phyloP scores from a whole-genome alignment of 768 basidiomycete genomes.

The Kwoniella bestiolae region DNA sequence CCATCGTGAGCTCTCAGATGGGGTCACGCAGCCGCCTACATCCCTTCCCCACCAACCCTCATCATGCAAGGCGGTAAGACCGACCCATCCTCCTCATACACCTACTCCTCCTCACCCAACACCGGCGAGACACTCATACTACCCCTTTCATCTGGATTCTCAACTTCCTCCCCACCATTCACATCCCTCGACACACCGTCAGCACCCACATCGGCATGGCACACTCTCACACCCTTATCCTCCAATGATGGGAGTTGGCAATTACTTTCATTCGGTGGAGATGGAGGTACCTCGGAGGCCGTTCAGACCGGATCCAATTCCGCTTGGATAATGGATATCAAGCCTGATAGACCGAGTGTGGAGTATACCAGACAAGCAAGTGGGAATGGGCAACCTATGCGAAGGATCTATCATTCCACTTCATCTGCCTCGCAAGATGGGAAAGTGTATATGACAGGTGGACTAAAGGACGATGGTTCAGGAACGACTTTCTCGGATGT shows the following conservation, averaged over 20 bases:
- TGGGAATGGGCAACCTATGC: slow-evolving; percentile 72
- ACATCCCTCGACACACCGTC: slow-evolving; percentile 63
- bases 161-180: slow-evolving; percentile 72
- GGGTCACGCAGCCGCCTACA: slow-evolving; percentile 74
- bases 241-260: slow-evolving; percentile 53
- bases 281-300: slow-evolving; percentile 65
- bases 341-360: slow-evolving; percentile 51
- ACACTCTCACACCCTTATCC: slow-evolving; percentile 72
- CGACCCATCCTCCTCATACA: slow-evolving; percentile 69
- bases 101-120: slow-evolving; percentile 76
- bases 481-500: slow-evolving; percentile 67
- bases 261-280: slow-evolving; percentile 75
- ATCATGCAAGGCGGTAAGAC: slow-evolving; percentile 81
- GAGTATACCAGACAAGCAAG: slow-evolving; percentile 62
- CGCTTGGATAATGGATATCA: slow-evolving; percentile 64
- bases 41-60: slow-evolving; percentile 60
- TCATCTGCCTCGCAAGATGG: slow-evolving; percentile 61
- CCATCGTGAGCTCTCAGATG: slow-evolving; percentile 64
- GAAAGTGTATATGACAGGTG: slow-evolving; percentile 73
- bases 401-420: slow-evolving; percentile 77
- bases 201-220: slow-evolving; percentile 75
- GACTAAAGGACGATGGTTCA: slow-evolving; percentile 81
- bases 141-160: slow-evolving; percentile 61
- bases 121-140: slow-evolving; percentile 69
- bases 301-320: slow-evolving; percentile 68